These are phyloP conservation scores for Xylaria sp. DNA, from an alignment of 2,329 filamentous ascomycete species.

Conservation along the genomic window DNA sequence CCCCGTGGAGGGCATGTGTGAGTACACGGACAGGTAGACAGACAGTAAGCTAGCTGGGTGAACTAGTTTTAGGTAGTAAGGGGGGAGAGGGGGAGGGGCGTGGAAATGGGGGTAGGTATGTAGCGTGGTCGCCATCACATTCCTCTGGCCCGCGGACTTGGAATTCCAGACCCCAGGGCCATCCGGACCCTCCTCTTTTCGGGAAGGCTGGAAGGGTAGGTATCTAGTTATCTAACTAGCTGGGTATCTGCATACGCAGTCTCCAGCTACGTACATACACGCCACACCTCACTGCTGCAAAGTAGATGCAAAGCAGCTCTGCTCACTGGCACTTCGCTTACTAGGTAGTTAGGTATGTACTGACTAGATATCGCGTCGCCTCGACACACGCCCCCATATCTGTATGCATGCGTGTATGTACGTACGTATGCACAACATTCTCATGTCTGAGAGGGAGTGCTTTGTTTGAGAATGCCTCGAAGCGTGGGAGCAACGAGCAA, in stretches of 20 bases:
- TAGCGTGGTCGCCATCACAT: constrained; percentile 15
- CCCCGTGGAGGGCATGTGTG: background rate
- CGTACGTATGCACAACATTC: background rate
- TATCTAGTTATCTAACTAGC: too few species aligned
- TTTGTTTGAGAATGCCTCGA: background rate
- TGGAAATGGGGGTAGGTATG: too few species aligned
- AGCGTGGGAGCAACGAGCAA: background rate
- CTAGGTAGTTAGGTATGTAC: background rate
- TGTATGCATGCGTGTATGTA: too few species aligned
- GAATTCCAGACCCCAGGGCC: constrained; percentile 4
- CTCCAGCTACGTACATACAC: too few species aligned
- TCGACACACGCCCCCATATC: too few species aligned
- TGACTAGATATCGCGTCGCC: background rate
- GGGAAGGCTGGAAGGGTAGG: too few species aligned
- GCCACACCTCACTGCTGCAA: background rate
- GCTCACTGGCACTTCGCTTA: too few species aligned
- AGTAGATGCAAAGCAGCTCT: too few species aligned
- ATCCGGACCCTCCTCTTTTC: constrained; percentile 6
- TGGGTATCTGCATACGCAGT: too few species aligned
- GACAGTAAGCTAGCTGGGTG: background rate
- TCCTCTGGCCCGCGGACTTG: constrained; percentile 23
- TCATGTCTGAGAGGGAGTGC: background rate
- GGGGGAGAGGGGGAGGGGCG: too few species aligned
- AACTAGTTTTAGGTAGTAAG: too few species aligned
- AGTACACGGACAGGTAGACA: too few species aligned